phyloP scores from a whole-genome alignment of 495 filamentous ascomycete species.

The Hyaloscypha bicolor region DNA sequence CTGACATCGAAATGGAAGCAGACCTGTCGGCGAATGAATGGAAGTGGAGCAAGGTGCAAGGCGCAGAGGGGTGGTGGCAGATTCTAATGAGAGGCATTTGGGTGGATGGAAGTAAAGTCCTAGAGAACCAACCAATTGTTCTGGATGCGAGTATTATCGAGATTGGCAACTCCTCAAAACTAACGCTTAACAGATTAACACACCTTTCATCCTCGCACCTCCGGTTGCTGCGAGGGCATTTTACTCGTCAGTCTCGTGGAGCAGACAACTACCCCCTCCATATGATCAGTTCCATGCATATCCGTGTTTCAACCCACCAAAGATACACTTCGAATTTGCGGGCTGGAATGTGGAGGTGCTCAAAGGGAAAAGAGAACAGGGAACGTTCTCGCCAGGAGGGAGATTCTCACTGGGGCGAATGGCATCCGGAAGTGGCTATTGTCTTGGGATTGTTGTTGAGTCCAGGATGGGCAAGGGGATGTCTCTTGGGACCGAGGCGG shows the following conservation, averaged over 20 bases:
- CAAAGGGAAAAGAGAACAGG: slow-evolving; percentile 12
- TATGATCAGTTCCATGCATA: slow-evolving; percentile 27
- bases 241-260: slow-evolving; percentile 19
- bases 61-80: slow-evolving; percentile 28
- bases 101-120: slow-evolving; percentile 12
- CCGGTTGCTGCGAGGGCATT: slow-evolving; percentile 16
- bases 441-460: slow-evolving; percentile 24
- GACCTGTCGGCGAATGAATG: background rate
- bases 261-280: slow-evolving; percentile 12
- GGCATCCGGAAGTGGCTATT: slow-evolving; percentile 23
- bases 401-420: slow-evolving; percentile 21
- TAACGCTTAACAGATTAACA: slow-evolving; percentile 16
- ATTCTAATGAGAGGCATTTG: slow-evolving; percentile 21
- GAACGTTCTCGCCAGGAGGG: slow-evolving; percentile 10
- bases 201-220: slow-evolving; percentile 23
- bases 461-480: slow-evolving; percentile 12
- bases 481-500: background rate
- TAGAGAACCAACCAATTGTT: slow-evolving; percentile 13
- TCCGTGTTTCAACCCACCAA: slow-evolving; percentile 21
- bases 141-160: slow-evolving; percentile 12
- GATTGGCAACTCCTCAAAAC: background rate
- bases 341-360: slow-evolving; percentile 13
- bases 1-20: background rate
- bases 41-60: slow-evolving; percentile 18
- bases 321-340: slow-evolving; percentile 20